A percentile compares a stretch with the other conserved stretches of the same genome.
Conservation (phyloP, 306 rosid genomes). For the Alnus rubra region DNA sequence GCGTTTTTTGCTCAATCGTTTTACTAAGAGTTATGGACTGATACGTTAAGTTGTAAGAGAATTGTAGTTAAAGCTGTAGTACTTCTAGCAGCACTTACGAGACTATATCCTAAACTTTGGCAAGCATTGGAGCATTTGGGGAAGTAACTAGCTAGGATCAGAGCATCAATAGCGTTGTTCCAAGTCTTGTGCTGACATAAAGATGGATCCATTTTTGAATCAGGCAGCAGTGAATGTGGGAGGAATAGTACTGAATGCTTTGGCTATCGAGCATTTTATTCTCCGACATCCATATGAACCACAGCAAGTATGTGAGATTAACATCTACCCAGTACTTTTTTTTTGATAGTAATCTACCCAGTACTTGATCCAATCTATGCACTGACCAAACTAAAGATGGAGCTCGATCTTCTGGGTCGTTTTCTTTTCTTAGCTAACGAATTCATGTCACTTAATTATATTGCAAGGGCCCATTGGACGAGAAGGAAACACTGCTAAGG, state of each 20-base stretch:
- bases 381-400: no score
- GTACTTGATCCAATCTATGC: neutral
- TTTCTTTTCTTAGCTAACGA: slow-evolving; percentile 3
- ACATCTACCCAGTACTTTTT: neutral
- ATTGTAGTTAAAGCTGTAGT: no score
- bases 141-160: no score
- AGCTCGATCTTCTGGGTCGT: neutral
- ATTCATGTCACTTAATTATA: neutral
- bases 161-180: no score
- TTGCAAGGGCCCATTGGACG: slow-evolving; percentile 49
- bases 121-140: no score
- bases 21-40: no score
- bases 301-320: slow-evolving; percentile 50
- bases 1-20: no score
- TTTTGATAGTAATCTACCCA: no score
- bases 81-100: no score
- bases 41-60: no score
- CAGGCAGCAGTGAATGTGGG: slow-evolving; percentile 91
- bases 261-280: slow-evolving; percentile 93
- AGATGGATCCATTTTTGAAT: slow-evolving; percentile 9
- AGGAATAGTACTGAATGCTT: slow-evolving; percentile 80
- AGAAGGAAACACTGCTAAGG: slow-evolving; percentile 68
- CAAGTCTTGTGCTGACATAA: slow-evolving; percentile 7
- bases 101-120: no score
- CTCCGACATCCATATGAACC: slow-evolving; percentile 75